Evolutionary conservation across 2,329 filamentous ascomycete genomes (phyloP).

Genomic region (Lecanosticta acicola): DNA sequence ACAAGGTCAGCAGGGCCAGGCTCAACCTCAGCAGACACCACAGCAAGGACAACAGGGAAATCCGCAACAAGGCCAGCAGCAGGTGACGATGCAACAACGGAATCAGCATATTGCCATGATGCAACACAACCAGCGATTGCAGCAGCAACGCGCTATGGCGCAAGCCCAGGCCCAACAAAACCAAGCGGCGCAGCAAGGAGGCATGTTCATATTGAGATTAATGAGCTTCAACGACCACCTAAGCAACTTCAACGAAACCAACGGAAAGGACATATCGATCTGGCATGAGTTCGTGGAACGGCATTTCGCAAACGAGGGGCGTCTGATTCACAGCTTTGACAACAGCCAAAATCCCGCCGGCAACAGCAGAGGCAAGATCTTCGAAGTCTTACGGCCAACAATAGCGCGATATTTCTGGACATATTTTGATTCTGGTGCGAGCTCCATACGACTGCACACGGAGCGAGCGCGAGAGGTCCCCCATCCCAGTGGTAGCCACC

Average conservation of each 20-base stretch:
- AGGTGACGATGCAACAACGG: slow-evolving; percentile 39
- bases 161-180: slow-evolving; percentile 24
- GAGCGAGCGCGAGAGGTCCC: slow-evolving; percentile 59
- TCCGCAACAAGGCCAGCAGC: slow-evolving; percentile 35
- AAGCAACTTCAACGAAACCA: slow-evolving; percentile 50
- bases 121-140: slow-evolving; percentile 23
- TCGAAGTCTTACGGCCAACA: slow-evolving; percentile 76
- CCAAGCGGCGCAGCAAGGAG: slow-evolving; percentile 29
- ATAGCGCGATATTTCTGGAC: slow-evolving; percentile 85
- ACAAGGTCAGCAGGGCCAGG: slow-evolving; percentile 32
- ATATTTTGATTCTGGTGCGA: slow-evolving; percentile 80
- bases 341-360: slow-evolving; percentile 26
- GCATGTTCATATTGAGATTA: slow-evolving; percentile 47
- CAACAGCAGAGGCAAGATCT: slow-evolving; percentile 59
- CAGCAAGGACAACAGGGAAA: slow-evolving; percentile 13
- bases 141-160: slow-evolving; percentile 25
- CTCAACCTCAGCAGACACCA: slow-evolving; percentile 35
- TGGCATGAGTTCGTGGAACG: slow-evolving; percentile 75
- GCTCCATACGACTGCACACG: slow-evolving; percentile 77
- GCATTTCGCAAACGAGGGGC: slow-evolving; percentile 74
- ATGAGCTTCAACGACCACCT: slow-evolving; percentile 54
- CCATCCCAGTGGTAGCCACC: slow-evolving; percentile 59
- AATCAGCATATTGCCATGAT: slow-evolving; percentile 16
- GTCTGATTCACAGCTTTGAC: slow-evolving; percentile 53
- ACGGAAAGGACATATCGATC: slow-evolving; percentile 61